A percentile compares a stretch with the other conserved stretches of the same genome.
Evolutionary conservation across 2,329 filamentous ascomycete species (phyloP).

Genomic region (Ilyonectria mors-panacis): DNA sequence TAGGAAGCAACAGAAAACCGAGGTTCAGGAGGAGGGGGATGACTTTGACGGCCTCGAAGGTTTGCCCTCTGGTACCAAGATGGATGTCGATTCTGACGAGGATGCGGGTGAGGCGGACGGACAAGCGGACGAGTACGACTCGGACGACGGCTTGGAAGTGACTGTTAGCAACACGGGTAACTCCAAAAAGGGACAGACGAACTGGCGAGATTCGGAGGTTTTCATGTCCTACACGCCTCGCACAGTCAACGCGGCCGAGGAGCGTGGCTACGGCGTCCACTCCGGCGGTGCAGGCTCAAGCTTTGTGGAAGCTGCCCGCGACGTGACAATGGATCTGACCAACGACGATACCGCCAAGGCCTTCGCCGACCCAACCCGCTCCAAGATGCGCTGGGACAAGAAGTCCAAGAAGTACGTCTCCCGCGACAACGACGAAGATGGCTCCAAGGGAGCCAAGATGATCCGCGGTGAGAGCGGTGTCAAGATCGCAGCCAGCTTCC

Average conservation of each 20-base stretch:
- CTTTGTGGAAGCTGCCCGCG: constrained; percentile 90
- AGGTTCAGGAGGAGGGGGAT: constrained; percentile 54
- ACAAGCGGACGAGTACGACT: constrained; percentile 65
- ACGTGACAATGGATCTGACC: constrained; percentile 90
- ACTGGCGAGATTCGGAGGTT: constrained; percentile 87
- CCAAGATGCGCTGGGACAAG: constrained; percentile 95
- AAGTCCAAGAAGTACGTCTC: constrained; percentile 96
- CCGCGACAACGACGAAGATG: constrained; percentile 94
- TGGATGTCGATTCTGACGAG: constrained; percentile 45
- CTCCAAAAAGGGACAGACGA: constrained; percentile 68
- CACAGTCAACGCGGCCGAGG: constrained; percentile 84
- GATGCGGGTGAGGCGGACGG: constrained; percentile 55
- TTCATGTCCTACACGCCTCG: constrained; percentile 98
- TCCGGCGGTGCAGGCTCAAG: constrained; percentile 81
- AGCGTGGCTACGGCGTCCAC: constrained; percentile 94
- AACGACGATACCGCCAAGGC: constrained; percentile 87
- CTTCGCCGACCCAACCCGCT: constrained; percentile 82
- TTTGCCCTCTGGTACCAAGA: constrained; percentile 53
- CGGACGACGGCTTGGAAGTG: constrained; percentile 76
- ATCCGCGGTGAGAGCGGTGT: constrained; percentile 92
- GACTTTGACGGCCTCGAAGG: constrained; percentile 52
- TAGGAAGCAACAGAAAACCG: constrained; percentile 62
- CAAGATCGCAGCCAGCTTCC: constrained; percentile 95
- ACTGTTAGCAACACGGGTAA: constrained; percentile 75
- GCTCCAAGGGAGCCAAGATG: constrained; percentile 79